Evolutionary conservation across 1,284 basidiomycete species (phyloP), one percentile per base, ranked within the genome.

Genomic region (Leccinum idahoense): DNA sequence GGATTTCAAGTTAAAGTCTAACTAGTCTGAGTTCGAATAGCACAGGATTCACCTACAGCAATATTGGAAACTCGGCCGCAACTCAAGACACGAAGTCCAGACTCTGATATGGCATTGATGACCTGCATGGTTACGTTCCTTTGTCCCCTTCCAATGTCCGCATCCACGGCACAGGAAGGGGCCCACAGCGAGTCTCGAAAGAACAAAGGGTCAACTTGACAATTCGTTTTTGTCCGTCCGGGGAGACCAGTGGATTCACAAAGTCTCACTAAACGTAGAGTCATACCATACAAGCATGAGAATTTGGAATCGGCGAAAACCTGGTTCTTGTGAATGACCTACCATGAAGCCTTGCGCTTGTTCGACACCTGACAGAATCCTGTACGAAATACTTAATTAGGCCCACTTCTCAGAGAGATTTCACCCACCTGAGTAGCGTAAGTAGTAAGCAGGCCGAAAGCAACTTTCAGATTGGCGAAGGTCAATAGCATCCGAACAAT

Each of bases 21-120:
- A 10, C 29, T 29, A 4, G 10, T 54, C 51, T 59, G 54, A 51
- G 49, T 62, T n/a, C 18, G 11, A 63, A 60, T 2, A n/a, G 15
- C 57, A 64, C 56, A 64, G 63, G 62, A 64, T 39, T 44, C 15
- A 60, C 57, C 41, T 64, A 60, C 41, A 49, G 1, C 12, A 12
- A 39, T 32, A 20, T 26, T 12, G 39, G 39, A 39, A 20, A 14
- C 57, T 14, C 18, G 8, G 7, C 32, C 14, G 37, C 37, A 37
- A 37, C 37, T 37, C 29, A 8, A 32, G 29, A 32, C 29, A 32
- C 29, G 29, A 32, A 32, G 29, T 32, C 29, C 29, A 8, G 29
- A 32, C 29, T 32, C 29, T 32, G 29, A 32, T 32, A 32, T 32
- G 29, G 35, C 35, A 35, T 35, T 35, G 35, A 35, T 35, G 35